Base-by-base conservation (phyloP, 805 yeast species). In the Lipomyces japonicus region DNA sequence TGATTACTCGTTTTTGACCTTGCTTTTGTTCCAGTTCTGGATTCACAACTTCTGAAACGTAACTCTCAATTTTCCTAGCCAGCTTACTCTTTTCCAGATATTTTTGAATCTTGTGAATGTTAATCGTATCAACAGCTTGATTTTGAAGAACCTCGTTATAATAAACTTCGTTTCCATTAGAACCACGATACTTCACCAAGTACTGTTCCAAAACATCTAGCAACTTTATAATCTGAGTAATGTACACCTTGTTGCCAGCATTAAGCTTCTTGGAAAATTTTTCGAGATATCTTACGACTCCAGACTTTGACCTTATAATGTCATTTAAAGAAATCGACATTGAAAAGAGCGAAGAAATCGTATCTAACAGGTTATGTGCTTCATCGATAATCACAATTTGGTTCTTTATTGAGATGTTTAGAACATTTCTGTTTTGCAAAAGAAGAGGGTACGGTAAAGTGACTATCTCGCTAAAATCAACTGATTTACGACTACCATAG, bases 341-440 rank as follows among this genome's bases (percentile, higher is more conserved):
- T 0, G 96, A 86, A 61, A 84, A 76, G 54, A 91, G 69, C 1
- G 84, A 69, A 1, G 82, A 77, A 2, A 90, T 78, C 0, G 90
- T 81, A 58, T 89, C 96, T 25, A 88, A 63, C 38, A 90, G 68
- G 63, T 90, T 90, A 63, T 90, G 97, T 0, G 97, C 97, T 64
- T 90, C 97, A 65, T 90, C 97, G 24, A 90, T 81, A 3, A 91
- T 77, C 0, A 91, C 79, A 2, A 90, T 75, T 0, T 90, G 74
- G 48, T 79, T 76, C 45, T 75, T 74, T 7, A 90, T 61, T 36
- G 81, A 74, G 4, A 90, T 63, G 1, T 78, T 77, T 38, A 89
- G 63, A 0, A 80, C 71, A 3, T 74, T 73, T 58, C 96, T 71
- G 0, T 93, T 70, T 53, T 82, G 85, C 0, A 87, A 68, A 12